A percentile compares a stretch with the other conserved stretches of the same genome.
These are phyloP conservation scores for Cenchrus americanus DNA, from an alignment of 176 grass and related monocot species.

Conservation along the genomic window DNA sequence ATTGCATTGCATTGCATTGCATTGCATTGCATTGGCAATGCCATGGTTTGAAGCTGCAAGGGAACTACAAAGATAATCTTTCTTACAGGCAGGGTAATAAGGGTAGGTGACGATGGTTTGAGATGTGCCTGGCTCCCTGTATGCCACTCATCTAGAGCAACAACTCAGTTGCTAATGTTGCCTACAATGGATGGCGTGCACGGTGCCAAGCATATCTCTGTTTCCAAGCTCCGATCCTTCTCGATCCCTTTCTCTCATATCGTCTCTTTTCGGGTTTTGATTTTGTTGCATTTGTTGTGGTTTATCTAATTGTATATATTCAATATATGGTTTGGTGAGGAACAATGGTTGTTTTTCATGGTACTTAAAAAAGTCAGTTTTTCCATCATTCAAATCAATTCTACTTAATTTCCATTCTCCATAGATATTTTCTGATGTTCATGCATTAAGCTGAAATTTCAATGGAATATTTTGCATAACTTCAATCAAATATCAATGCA, in stretches of 20 bases:
- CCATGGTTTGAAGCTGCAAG: not conserved
- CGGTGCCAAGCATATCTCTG: constrained; percentile 57
- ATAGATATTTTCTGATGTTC: not conserved
- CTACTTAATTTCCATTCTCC: not conserved
- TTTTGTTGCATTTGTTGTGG: not conserved
- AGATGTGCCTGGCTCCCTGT: constrained; percentile 77
- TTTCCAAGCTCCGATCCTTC: not conserved
- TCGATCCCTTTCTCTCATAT: not conserved
- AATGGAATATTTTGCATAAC: not conserved
- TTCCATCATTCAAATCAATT: not conserved
- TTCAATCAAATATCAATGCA: not conserved
- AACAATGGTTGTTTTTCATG: too few species aligned
- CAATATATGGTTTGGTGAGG: not conserved
- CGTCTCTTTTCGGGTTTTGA: not conserved
- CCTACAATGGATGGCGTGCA: constrained; percentile 69
- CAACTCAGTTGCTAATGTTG: constrained; percentile 28
- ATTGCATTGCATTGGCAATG: not conserved
- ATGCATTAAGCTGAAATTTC: not conserved
- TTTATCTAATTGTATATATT: not conserved
- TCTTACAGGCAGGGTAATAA: not conserved
- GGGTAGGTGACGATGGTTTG: constrained; percentile 33
- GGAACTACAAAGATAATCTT: not conserved
- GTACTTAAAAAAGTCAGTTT: not conserved
- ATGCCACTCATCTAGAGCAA: constrained; percentile 70
- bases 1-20: too few species aligned